These are phyloP conservation scores for Tirmania nivea DNA, from an alignment of 495 filamentous ascomycete genomes.

Conservation along the genomic window DNA sequence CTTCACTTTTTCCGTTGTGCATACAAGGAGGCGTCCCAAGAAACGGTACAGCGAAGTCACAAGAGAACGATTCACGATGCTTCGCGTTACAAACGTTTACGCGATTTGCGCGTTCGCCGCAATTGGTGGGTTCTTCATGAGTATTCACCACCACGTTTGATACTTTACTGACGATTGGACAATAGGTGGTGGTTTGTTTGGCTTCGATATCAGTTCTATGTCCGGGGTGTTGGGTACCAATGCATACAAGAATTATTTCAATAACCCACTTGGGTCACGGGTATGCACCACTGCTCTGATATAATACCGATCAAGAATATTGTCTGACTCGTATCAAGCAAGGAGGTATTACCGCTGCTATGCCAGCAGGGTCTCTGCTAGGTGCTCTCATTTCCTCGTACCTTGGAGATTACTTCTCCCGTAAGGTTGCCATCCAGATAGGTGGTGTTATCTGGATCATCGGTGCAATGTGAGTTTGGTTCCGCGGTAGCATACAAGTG, in stretches of 20 bases:
- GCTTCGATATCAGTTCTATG: slow-evolving; percentile 55
- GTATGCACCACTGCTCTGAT: slow-evolving; percentile 6
- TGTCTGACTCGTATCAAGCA: slow-evolving; percentile 20
- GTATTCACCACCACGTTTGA: not conserved
- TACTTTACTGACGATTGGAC: not conserved
- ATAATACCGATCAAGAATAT: not conserved
- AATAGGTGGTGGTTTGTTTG: slow-evolving; percentile 43
- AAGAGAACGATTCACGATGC: slow-evolving; percentile 6
- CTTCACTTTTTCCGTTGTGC: not conserved
- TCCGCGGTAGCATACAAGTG: not conserved
- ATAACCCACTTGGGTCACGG: slow-evolving; percentile 22
- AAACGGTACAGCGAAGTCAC: not conserved
- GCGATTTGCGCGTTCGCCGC: slow-evolving; percentile 42
- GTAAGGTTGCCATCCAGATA: slow-evolving; percentile 48
- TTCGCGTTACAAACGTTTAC: slow-evolving; percentile 32
- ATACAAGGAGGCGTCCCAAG: not conserved
- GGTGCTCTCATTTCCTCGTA: slow-evolving; percentile 44
- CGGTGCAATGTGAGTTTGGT: slow-evolving; percentile 33
- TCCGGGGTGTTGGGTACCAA: slow-evolving; percentile 40
- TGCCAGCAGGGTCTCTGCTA: slow-evolving; percentile 56
- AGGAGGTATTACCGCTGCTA: slow-evolving; percentile 44
- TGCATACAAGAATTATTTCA: slow-evolving; percentile 41
- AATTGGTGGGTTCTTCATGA: slow-evolving; percentile 29
- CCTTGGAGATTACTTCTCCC: slow-evolving; percentile 44
- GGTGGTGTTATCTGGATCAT: slow-evolving; percentile 49